These are phyloP conservation scores for Bjerkandera adusta DNA, from an alignment of 1,284 basidiomycete species.

Conservation along the genomic window DNA sequence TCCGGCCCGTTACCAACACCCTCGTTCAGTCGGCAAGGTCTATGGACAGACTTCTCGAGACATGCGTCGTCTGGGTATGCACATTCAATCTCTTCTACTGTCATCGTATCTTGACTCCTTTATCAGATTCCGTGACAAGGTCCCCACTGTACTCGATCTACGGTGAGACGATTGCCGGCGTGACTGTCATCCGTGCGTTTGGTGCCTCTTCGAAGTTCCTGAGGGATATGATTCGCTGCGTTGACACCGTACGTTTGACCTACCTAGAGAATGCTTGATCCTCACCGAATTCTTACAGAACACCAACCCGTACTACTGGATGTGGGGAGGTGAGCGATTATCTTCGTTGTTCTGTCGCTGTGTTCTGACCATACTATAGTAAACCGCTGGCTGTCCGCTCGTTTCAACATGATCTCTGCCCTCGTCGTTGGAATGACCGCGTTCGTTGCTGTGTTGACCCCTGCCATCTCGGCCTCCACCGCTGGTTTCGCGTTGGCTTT, in stretches of 20 bases:
- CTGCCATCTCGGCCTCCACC: conserved; percentile 71
- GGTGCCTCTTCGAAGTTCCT: conserved; percentile 86
- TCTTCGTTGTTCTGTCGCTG: conserved; percentile 7
- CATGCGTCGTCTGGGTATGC: conserved; percentile 78
- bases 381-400: conserved; percentile 77
- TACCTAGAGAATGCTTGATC: conserved; percentile 40
- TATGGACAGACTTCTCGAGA: conserved; percentile 89
- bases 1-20: neutral
- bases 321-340: conserved; percentile 73
- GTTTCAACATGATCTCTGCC: conserved; percentile 81
- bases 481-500: conserved; percentile 88
- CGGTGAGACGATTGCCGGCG: conserved; percentile 88
- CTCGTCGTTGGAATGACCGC: conserved; percentile 74
- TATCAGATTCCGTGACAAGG: conserved; percentile 79
- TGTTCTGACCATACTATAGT: conserved; percentile 37
- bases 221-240: conserved; percentile 80
- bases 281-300: conserved; percentile 45
- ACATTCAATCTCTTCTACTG: neutral
- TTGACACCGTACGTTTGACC: conserved; percentile 64
- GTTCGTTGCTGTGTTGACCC: conserved; percentile 64
- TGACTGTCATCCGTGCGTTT: conserved; percentile 76
- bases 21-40: conserved; percentile 50
- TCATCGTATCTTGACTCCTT: neutral
- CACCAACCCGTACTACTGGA: conserved; percentile 80
- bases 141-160: conserved; percentile 93